Evolutionary conservation across 768 basidiomycete genomes (phyloP), one percentile per base, ranked within the genome.

Genomic region (Auriscalpium microsporum): DNA sequence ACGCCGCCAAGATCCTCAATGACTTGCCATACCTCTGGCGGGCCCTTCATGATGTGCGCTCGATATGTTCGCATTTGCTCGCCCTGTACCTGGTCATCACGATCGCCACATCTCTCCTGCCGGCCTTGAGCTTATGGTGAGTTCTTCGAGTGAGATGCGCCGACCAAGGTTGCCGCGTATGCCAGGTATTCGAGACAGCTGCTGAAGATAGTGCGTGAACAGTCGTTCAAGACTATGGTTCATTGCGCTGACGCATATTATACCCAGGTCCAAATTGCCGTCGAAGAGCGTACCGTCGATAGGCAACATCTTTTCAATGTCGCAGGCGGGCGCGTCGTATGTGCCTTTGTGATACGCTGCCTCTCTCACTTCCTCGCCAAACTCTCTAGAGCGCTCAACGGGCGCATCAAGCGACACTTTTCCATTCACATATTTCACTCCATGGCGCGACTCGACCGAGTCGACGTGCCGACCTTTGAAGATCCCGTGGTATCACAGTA

Each of bases 381-480:
- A 46, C 63, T 84, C 45, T 63, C 74, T 23, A 58, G 67, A 14
- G 84, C 81, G 1, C 76, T 89, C 53, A 80, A 82, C 59, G 67
- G 66, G 37, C 74, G 79, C 28, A 82, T 88, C 64, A 82, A 81
- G 59, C 75, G 72, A 55, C 77, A 78, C 65, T 89, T 84, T 64
- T 75, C 83, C 3, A 67, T 77, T 10, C 84, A 84, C 59, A 79
- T 80, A 52, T 89, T 88, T 66, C 71, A 73, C 34, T 82, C 84
- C 10, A 77, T 85, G 66, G 81, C 79, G 19, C 79, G 88, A 7
- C 76, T 91, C 34, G 88, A 91, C 65, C 79, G 88, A 7, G 75
- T 91, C 34, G 88, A 91, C 65, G 74, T 90, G 2, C 86, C 87
- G 1, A 88, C 88, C 0, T 90, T 81, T 55, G 77, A 83, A 55